phyloP scores from a whole-genome alignment of 345 rosid genomes.

The Combretum micranthum region DNA sequence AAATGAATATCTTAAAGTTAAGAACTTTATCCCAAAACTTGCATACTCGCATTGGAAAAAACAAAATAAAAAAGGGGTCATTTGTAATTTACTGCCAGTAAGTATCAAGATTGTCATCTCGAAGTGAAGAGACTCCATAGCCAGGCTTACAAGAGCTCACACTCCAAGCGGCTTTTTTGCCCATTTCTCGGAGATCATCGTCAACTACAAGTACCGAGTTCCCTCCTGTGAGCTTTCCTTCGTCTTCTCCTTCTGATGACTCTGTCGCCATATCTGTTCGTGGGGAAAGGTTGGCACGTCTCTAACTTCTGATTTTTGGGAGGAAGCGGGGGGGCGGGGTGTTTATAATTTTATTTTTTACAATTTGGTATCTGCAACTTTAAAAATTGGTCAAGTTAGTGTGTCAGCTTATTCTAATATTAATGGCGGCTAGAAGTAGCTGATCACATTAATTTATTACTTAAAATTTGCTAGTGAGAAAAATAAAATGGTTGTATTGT shows the following conservation, averaged over 20 bases:
- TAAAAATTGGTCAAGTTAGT: too few species aligned
- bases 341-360: too few species aligned
- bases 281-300: too few species aligned
- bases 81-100: slow-evolving; percentile 74
- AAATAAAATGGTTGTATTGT: too few species aligned
- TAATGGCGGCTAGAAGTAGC: too few species aligned
- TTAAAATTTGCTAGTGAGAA: too few species aligned
- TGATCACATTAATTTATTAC: too few species aligned
- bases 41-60: neutral
- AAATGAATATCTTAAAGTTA: slow-evolving; percentile 1
- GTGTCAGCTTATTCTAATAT: too few species aligned
- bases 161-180: slow-evolving; percentile 92
- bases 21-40: neutral
- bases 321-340: too few species aligned
- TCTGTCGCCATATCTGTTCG: slow-evolving; percentile 62
- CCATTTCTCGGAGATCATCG: slow-evolving; percentile 86
- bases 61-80: neutral
- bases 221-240: slow-evolving; percentile 74
- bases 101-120: slow-evolving; percentile 80
- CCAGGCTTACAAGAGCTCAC: slow-evolving; percentile 97
- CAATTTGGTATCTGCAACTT: too few species aligned
- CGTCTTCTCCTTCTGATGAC: slow-evolving; percentile 85
- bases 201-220: slow-evolving; percentile 46
- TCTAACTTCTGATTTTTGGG: too few species aligned
- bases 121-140: slow-evolving; percentile 76